Conservation (phyloP, 2,329 filamentous ascomycete genomes). For the Aureobasidium sp. region DNA sequence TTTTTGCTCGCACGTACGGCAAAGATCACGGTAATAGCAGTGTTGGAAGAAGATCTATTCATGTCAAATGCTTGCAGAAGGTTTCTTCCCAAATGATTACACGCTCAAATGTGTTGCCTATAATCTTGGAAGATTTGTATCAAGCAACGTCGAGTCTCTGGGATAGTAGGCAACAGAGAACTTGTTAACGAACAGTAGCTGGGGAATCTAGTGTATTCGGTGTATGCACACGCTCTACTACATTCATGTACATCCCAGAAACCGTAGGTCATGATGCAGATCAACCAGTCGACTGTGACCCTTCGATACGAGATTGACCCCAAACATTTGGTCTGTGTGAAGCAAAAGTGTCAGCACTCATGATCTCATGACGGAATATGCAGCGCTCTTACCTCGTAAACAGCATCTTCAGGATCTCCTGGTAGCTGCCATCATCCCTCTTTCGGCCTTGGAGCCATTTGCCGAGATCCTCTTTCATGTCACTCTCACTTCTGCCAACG, state of each 20-base stretch:
- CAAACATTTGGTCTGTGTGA: slow-evolving; percentile 9
- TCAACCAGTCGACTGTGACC: neutral
- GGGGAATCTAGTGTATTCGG: slow-evolving; percentile 93
- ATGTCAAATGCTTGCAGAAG: no score
- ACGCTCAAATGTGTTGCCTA: no score
- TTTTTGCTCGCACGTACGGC: neutral
- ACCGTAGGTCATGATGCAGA: neutral
- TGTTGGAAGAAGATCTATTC: no score
- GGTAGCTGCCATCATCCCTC: slow-evolving; percentile 30
- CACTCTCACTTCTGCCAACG: slow-evolving; percentile 23
- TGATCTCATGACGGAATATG: neutral
- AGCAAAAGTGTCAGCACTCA: neutral
- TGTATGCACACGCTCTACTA: no score
- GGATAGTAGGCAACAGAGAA: no score
- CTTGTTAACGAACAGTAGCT: no score
- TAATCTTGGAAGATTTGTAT: no score
- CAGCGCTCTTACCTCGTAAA: slow-evolving; percentile 28
- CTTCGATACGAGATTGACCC: slow-evolving; percentile 3
- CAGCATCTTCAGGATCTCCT: slow-evolving; percentile 28
- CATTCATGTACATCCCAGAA: no score
- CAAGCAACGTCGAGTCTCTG: no score
- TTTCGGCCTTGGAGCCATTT: slow-evolving; percentile 36
- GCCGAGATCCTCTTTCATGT: slow-evolving; percentile 27
- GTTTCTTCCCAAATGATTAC: no score
- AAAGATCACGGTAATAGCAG: neutral